Conservation (phyloP, 305 asterid genomes). For the Lippia alba region DNA sequence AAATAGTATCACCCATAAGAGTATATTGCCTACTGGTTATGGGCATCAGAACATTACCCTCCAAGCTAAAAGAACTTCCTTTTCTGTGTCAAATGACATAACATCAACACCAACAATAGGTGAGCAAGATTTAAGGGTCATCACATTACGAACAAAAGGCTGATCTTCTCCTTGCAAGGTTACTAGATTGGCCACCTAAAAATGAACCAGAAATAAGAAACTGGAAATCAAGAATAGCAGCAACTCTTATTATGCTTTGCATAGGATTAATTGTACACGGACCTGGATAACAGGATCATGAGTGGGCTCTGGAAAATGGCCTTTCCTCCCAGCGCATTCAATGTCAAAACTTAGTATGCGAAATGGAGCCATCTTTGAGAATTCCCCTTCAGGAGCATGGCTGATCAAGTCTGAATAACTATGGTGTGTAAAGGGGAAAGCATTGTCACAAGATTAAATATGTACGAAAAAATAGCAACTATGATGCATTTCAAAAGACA, state of each 20-base stretch:
- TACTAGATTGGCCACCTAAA: conserved; percentile 89
- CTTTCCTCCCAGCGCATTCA: conserved; percentile 99
- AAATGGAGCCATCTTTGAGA: conserved; percentile 98
- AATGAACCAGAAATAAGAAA: conserved; percentile 37
- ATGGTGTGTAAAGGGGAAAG: conserved; percentile 54
- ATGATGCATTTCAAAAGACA: conserved; percentile 15
- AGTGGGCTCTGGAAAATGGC: conserved; percentile 93
- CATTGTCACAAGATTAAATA: conserved; percentile 27
- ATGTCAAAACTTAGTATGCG: conserved; percentile 97
- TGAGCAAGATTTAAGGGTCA: conserved; percentile 98
- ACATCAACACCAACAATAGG: conserved; percentile 99
- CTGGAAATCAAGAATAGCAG: conserved; percentile 31
- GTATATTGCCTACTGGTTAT: conserved; percentile 14
- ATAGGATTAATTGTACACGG: conserved; percentile 16
- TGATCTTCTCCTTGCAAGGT: conserved; percentile 94
- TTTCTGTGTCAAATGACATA: conserved; percentile 96
- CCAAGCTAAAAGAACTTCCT: conserved; percentile 93
- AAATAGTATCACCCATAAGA: not conserved
- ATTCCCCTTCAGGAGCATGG: conserved; percentile 95
- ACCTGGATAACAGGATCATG: conserved; percentile 99
- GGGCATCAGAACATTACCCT: conserved; percentile 65
- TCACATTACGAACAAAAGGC: conserved; percentile 93
- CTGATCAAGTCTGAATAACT: conserved; percentile 87
- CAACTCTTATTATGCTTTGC: conserved; percentile 22
- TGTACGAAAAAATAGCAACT: conserved; percentile 4